Evolutionary conservation across 2,329 filamentous ascomycete species (phyloP), one percentile per base, ranked within the genome.

Genomic region (Neoarthrinium moseri): DNA sequence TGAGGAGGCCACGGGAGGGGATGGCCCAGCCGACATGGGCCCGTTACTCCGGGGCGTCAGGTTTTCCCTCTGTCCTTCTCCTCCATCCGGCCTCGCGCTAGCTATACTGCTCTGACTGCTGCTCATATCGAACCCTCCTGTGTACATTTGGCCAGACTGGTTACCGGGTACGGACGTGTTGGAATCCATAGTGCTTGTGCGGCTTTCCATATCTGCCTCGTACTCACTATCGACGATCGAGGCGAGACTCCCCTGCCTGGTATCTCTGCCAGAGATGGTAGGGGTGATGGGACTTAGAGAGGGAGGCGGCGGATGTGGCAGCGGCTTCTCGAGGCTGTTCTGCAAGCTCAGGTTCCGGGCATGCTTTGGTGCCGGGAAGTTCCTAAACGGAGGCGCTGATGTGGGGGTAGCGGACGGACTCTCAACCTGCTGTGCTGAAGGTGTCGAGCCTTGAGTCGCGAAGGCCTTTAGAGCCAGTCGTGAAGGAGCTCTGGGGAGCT

Each of bases 301-400:
- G 38, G 62, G 63, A 44, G 56, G 64, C 21, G 78, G 77, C 20
- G 77, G 70, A 49, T 74, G 71, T 27, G 78, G 79, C 18, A 82
- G 61, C 39, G 79, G 78, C 60, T 83, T 83, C 55, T 73, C 71
- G 51, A 82, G 76, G 55, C 77, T 81, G 47, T 75, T 68, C 56
- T 79, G 77, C 40, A 81, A 63, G 52, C 73, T 82, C 60, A 79
- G 50, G 54, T 72, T 75, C 53, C 75, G 70, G 47, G 66, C 77
- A 80, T 81, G 76, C 65, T 76, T 68, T 27, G 49, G 22, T 27
- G 57, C 44, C 26, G 51, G 52, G 18, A 41, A 37, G 20, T 46
- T 51, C 7, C 49, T 49, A 23, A 54, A 53, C 17, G 49, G 51
- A 22, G 62, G 58, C 13, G 58, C 55, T 6, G 67, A 64, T 26